A percentile compares a stretch with the other conserved stretches of the same genome.
phyloP scores from a whole-genome alignment of 1,284 basidiomycete genomes.

The Mycosarcoma maydis region DNA sequence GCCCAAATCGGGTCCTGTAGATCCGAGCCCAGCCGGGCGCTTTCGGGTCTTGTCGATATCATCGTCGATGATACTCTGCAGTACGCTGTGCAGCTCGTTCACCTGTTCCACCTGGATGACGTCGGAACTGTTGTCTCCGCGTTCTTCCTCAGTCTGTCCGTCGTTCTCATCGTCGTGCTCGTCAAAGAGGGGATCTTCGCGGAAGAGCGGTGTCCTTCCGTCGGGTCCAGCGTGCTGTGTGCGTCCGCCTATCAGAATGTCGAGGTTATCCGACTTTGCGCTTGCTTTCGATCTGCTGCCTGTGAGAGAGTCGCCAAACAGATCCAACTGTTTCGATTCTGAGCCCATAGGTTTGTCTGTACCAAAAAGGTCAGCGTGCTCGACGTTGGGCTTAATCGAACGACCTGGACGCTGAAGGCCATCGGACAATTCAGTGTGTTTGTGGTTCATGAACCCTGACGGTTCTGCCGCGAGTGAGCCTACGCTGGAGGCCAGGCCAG shows the following conservation, averaged over 20 bases:
- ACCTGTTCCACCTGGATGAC: conserved; percentile 47
- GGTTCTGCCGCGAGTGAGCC: conserved; percentile 26
- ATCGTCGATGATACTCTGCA: conserved; percentile 92
- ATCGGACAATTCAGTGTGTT: conserved; percentile 2
- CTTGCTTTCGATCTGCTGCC: conserved; percentile 38
- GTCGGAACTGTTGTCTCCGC: conserved; percentile 34
- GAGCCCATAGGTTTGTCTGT: conserved; percentile 29
- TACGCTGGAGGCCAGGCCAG: conserved; percentile 40
- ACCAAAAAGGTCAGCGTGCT: conserved; percentile 42
- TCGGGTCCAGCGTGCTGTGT: conserved; percentile 48
- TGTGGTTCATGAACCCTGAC: not conserved
- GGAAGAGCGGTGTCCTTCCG: conserved; percentile 50
- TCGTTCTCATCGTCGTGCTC: conserved; percentile 41
- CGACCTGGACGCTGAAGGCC: conserved; percentile 12
- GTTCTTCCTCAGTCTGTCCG: conserved; percentile 19
- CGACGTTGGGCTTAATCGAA: conserved; percentile 12
- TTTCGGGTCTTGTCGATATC: conserved; percentile 31
- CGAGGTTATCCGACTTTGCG: conserved; percentile 49
- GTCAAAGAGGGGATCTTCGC: conserved; percentile 54
- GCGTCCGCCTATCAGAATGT: conserved; percentile 52
- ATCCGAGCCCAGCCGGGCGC: conserved; percentile 5
- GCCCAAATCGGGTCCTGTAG: conserved; percentile 10
- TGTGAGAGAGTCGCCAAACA: conserved; percentile 37
- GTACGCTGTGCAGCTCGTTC: conserved; percentile 81
- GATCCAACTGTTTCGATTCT: conserved; percentile 20